phyloP scores from a whole-genome alignment of 305 asterid species.

The Rubia peregrina region DNA sequence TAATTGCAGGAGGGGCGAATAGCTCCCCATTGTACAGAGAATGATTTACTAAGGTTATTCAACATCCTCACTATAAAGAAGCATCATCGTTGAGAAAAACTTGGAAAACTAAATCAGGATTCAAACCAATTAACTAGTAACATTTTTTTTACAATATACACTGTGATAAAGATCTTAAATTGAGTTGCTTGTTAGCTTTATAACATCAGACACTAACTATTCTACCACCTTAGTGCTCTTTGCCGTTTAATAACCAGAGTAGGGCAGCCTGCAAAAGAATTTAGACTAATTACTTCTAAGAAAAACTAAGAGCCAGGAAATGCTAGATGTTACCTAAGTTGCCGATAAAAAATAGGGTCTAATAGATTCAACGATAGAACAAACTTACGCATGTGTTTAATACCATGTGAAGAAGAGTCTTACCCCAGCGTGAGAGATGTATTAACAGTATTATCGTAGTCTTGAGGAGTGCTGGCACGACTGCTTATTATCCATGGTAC shows the following conservation, averaged over 20 bases:
- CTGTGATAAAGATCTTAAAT: background rate
- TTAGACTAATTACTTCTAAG: background rate
- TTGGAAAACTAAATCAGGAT: too few species aligned
- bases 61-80: too few species aligned
- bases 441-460: constrained; percentile 46
- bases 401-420: constrained; percentile 17
- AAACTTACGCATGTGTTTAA: background rate
- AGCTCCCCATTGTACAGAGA: too few species aligned
- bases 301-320: background rate
- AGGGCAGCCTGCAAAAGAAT: constrained; percentile 42
- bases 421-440: constrained; percentile 68
- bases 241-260: constrained; percentile 15
- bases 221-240: background rate
- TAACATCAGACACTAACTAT: background rate
- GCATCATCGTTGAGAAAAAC: too few species aligned
- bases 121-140: background rate
- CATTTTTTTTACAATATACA: background rate
- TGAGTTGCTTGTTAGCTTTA: constrained; percentile 7
- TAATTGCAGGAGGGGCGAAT: too few species aligned
- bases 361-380: background rate
- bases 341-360: background rate
- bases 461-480: constrained; percentile 51
- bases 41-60: too few species aligned
- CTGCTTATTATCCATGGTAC: constrained; percentile 9
- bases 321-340: background rate